A percentile compares a stretch with the other conserved stretches of the same genome.
These are phyloP conservation scores for Ceratocystis huliohia DNA, from an alignment of 2,329 filamentous ascomycete species.

Conservation along the genomic window DNA sequence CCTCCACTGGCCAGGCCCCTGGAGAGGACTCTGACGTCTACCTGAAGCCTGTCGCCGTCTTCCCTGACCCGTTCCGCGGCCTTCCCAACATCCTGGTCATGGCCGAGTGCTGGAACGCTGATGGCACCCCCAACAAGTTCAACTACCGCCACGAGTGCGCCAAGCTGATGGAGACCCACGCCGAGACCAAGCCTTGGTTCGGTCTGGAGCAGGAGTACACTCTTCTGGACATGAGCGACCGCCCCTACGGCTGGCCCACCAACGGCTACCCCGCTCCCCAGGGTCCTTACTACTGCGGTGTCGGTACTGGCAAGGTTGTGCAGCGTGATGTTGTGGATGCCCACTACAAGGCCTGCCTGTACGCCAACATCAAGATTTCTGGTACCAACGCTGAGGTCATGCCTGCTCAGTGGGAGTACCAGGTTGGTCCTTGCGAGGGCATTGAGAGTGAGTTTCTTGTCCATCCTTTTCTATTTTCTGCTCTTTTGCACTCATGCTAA, in stretches of 20 bases:
- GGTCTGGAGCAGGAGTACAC: constrained; percentile 97
- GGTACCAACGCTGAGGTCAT: constrained; percentile 99
- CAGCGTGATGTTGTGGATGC: constrained; percentile 91
- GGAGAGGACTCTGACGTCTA: constrained; percentile 97
- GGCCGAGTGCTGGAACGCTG: constrained; percentile 84
- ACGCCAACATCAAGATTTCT: constrained; percentile 82
- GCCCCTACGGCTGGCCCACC: constrained; percentile 62
- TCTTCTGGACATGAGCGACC: constrained; percentile 60
- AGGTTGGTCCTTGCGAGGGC: constrained; percentile 72
- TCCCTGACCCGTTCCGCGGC: constrained; percentile 80
- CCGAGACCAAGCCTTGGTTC: constrained; percentile 83
- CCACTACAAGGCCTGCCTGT: constrained; percentile 50
- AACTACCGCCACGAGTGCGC: constrained; percentile 90
- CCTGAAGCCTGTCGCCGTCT: constrained; percentile 79
- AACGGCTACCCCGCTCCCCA: constrained; percentile 84
- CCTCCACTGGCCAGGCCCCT: constrained; percentile 80
- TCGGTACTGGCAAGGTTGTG: constrained; percentile 91
- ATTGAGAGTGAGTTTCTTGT: constrained; percentile 54
- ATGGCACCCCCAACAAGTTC: constrained; percentile 94
- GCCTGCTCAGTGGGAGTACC: constrained; percentile 93
- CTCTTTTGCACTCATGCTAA: background rate
- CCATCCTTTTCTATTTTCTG: background rate
- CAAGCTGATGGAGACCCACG: constrained; percentile 80
- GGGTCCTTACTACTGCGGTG: constrained; percentile 84
- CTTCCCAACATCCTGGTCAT: constrained; percentile 89